Base-by-base conservation (phyloP, 495 filamentous ascomycete species). In the Rostrohypoxylon terebratum region DNA sequence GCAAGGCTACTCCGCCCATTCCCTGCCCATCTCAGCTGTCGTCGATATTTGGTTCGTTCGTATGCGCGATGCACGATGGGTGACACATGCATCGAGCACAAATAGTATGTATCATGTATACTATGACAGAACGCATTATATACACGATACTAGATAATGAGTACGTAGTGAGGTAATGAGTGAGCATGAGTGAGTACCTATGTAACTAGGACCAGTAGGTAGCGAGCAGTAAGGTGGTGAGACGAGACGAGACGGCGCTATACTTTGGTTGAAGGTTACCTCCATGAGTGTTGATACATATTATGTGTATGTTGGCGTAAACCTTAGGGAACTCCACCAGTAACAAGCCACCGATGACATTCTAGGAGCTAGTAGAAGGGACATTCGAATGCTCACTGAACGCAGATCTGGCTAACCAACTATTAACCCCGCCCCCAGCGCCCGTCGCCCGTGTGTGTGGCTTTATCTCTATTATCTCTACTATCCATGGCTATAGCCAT, bases 1-100 rank as follows among this genome's bases (percentile, higher is more conserved):
- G 60, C 59, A 51, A 61, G 60, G 47, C 44, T 68, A 68, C 70
- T 73, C 59, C 70, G 70, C 69, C 59, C 40, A 59, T 72, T 67
- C 57, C 59, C 59, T 28, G 34, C 69, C 69, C 28, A 28, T 67
- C 58, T 72, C 13, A 62, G 47, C 38, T 62, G 10, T 44, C 33
- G 23, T 47, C 42, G 58, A 51, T 72, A 58, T 51, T 54, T 60
- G 34, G 34, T 20, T 63, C 28, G 10, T 31, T 38, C 36, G 23
- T 25, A 73, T 65, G 70, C 66, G 53, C n/a, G 40, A 73, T 65
- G 70, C 66, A 59, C 20, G 31, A 53, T 59, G 20, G 40, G 71
- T 69, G 50, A 66, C 60, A 73, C 51, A 31, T 20, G n/a, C 16
- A 34, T 36, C 25, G 10, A 55, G 9, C 20, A 33, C 61, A n/a